Evolutionary conservation across 805 yeast species (phyloP), one percentile per base, ranked within the genome.

Genomic region (Yamadazyma kitorensis): DNA sequence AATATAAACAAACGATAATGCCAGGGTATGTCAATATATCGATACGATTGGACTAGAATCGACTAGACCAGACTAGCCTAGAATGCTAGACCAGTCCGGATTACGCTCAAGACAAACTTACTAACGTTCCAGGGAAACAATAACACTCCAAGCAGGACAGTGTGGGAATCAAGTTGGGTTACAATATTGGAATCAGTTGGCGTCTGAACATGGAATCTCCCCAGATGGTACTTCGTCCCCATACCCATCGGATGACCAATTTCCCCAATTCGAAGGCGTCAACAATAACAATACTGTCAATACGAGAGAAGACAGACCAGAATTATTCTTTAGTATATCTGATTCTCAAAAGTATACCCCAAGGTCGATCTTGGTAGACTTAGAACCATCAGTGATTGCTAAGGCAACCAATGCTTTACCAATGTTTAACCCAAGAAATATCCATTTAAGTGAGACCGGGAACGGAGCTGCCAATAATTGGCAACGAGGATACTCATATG

Each of bases 161-260:
- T 93, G 98, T 65, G 98, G 98, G 38, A 93, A 93, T 60, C 98
- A 91, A 55, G 81, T 91, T 1, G 97, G 97, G 17, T 77, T 85
- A 36, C 83, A 84, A 57, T 91, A 89, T 57, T 93, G 98, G 98
- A 72, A 78, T 29, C 96, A 86, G 55, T 58, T 91, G 35, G 85
- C 95, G 27, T 60, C 68, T 18, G 98, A 91, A 51, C 98, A 91
- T 52, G 95, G 94, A 0, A 81, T 91, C 15, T 47, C 57, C n/a
- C 57, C 75, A 0, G 87, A 82, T 48, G 91, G 91, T 2, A 64
- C 75, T 3, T 59, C 69, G 8, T 41, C 54, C 14, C 63, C 72
- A 8, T 58, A 52, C 33, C 66, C 66, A 10, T 52, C 26, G 8
- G 12, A 22, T 2, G 23, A 36, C 9, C 18, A 20, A 11, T 29